Evolutionary conservation across 1,284 basidiomycete genomes (phyloP).

Genomic region (Trichosporon sp.): DNA sequence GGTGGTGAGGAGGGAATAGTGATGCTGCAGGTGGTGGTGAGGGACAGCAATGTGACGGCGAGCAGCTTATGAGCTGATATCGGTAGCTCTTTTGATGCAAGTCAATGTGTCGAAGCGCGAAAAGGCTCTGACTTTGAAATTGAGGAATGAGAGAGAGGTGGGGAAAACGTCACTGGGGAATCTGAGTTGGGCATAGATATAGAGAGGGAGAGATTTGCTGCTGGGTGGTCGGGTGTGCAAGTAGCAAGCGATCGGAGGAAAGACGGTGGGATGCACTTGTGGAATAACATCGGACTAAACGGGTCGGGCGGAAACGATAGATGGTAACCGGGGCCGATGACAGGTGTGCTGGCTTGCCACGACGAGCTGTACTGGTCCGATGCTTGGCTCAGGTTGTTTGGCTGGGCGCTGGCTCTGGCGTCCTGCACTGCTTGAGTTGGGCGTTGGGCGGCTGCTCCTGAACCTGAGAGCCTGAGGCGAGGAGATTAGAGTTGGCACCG

Average conservation of each 20-base stretch:
- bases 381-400: too few species aligned
- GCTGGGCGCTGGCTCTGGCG: not conserved
- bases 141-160: not conserved
- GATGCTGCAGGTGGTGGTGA: not conserved
- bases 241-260: not conserved
- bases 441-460: not conserved
- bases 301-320: not conserved
- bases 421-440: not conserved
- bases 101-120: not conserved
- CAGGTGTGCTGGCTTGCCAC: not conserved
- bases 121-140: not conserved
- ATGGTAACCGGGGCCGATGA: not conserved
- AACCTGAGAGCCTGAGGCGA: not conserved
- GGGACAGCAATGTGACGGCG: not conserved
- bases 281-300: not conserved
- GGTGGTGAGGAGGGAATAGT: not conserved
- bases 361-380: too few species aligned
- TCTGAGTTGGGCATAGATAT: not conserved
- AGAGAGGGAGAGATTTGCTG: not conserved
- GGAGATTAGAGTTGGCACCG: constrained; percentile 1
- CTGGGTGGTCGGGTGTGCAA: too few species aligned
- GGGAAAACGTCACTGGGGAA: not conserved
- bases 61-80: not conserved
- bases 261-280: not conserved
- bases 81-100: not conserved